These are phyloP conservation scores for Artemisia princeps DNA, from an alignment of 140 eudicot genomes.

Conservation along the genomic window DNA sequence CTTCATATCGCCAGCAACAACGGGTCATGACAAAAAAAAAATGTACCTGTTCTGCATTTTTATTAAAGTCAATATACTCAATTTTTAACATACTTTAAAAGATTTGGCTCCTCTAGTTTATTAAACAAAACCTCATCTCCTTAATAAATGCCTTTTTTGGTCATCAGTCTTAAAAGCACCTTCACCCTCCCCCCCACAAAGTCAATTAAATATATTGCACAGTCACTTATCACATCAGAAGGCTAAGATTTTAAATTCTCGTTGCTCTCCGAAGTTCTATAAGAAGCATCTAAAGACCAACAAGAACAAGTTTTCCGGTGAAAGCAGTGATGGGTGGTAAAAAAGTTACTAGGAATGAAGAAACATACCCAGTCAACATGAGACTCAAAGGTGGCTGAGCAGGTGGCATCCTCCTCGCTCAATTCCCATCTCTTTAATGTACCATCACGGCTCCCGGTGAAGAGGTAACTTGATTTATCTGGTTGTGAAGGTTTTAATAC, in stretches of 20 bases:
- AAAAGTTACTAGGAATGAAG: constrained; percentile 19
- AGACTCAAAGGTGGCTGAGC: constrained; percentile 92
- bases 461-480: constrained; percentile 51
- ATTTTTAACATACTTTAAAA: neutral
- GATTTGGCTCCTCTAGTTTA: neutral
- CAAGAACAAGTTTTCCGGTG: constrained; percentile 5
- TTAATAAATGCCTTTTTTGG: neutral
- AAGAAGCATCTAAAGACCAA: neutral
- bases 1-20: neutral
- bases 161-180: neutral
- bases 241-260: neutral
- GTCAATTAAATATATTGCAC: neutral
- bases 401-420: constrained; percentile 62
- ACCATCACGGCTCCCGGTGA: constrained; percentile 96
- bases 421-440: constrained; percentile 88
- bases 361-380: constrained; percentile 87
- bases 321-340: constrained; percentile 11
- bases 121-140: too few species aligned
- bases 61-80: neutral
- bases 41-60: neutral
- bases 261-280: constrained; percentile 3
- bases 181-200: neutral
- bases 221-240: neutral
- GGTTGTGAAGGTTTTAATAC: constrained; percentile 59
- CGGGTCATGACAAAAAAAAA: neutral